Percentiles rank a stretch among this genome's conserved stretches.
Conservation (phyloP, 106 monocot genomes). For the Acanthochlamys bracteata region DNA sequence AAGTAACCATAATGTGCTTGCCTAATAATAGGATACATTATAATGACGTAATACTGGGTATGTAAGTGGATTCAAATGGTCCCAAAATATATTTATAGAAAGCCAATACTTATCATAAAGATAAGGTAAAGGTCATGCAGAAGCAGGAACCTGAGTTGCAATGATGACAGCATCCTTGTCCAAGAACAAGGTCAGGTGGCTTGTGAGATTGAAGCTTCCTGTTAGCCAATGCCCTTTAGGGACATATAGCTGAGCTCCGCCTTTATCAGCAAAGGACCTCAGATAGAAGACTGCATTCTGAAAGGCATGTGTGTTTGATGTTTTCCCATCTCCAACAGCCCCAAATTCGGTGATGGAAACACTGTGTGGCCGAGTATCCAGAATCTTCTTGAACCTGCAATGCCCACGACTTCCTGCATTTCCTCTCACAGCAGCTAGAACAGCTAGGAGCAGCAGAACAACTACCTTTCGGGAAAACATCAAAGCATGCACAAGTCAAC, state of each 20-base stretch:
- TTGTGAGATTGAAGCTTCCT: constrained; percentile 79
- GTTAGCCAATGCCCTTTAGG: constrained; percentile 80
- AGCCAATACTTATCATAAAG: not conserved
- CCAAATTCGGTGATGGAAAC: constrained; percentile 86
- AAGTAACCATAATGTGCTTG: constrained; percentile 1
- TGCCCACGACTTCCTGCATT: constrained; percentile 9
- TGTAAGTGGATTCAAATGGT: not conserved
- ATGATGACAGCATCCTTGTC: constrained; percentile 67
- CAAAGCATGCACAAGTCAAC: not conserved
- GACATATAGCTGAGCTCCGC: constrained; percentile 88
- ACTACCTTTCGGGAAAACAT: constrained; percentile 12
- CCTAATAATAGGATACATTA: not conserved
- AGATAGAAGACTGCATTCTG: constrained; percentile 89
- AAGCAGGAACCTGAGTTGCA: constrained; percentile 42
- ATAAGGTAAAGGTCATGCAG: not conserved
- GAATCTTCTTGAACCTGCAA: constrained; percentile 13
- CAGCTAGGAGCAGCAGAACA: constrained; percentile 6
- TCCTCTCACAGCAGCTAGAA: constrained; percentile 5
- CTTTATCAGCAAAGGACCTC: constrained; percentile 81
- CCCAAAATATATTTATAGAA: not conserved
- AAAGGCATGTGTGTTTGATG: constrained; percentile 73
- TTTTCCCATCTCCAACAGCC: constrained; percentile 75
- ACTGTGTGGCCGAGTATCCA: constrained; percentile 56
- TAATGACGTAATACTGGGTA: not conserved
- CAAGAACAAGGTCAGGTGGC: constrained; percentile 84